Percentiles rank a stretch among this genome's conserved stretches.
Conservation (phyloP, 225 moss, liverwort and hornwort species). For the Takakia lepidozioides region DNA sequence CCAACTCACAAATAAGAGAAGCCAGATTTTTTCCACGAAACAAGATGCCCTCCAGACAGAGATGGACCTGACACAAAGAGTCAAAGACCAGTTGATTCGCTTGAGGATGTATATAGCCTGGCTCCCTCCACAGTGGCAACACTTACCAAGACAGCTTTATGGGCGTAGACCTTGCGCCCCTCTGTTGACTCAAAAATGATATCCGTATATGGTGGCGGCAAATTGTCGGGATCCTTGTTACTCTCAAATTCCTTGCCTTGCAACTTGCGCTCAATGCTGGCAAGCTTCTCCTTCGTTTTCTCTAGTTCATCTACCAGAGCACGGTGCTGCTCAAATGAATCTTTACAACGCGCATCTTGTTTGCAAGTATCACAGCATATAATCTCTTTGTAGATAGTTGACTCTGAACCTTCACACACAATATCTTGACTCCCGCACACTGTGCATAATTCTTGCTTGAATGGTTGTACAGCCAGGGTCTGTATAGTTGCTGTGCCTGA, state of each 20-base stretch:
- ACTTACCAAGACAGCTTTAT: slow-evolving; percentile 54
- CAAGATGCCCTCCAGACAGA: too few species aligned
- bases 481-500: slow-evolving; percentile 43
- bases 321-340: slow-evolving; percentile 45
- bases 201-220: slow-evolving; percentile 53
- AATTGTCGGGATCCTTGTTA: slow-evolving; percentile 31
- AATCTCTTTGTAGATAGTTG: slow-evolving; percentile 39
- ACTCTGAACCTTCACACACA: slow-evolving; percentile 43
- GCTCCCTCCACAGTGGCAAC: too few species aligned
- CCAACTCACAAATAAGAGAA: too few species aligned
- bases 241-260: slow-evolving; percentile 46
- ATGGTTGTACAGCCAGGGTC: slow-evolving; percentile 36
- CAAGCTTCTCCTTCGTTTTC: slow-evolving; percentile 48
- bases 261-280: slow-evolving; percentile 47
- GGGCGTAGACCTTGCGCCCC: slow-evolving; percentile 56
- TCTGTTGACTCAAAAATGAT: slow-evolving; percentile 43
- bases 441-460: slow-evolving; percentile 40
- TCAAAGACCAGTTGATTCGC: too few species aligned
- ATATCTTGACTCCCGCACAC: slow-evolving; percentile 50
- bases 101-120: too few species aligned
- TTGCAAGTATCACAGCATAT: slow-evolving; percentile 45
- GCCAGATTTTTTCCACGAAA: too few species aligned
- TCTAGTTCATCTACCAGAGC: slow-evolving; percentile 55
- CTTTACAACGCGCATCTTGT: slow-evolving; percentile 45
- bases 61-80: too few species aligned